phyloP scores from a whole-genome alignment of 176 grass and related monocot species.

The Carex cristatella region DNA sequence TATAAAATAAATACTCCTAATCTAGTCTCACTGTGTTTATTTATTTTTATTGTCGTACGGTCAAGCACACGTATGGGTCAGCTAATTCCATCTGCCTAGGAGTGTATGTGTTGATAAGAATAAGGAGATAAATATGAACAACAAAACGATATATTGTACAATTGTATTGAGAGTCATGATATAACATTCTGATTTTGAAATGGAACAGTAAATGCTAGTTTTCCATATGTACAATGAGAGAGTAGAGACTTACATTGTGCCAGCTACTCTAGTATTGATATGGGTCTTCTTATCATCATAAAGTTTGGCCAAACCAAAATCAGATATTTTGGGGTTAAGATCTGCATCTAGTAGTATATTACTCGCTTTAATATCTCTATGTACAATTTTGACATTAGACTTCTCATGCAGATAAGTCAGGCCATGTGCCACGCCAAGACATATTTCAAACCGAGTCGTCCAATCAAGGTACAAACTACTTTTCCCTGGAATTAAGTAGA shows the following conservation, averaged over 20 bases:
- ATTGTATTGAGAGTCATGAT: neutral
- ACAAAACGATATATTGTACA: neutral
- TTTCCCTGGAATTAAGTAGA: constrained; percentile 16
- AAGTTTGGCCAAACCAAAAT: constrained; percentile 46
- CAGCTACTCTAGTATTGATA: constrained; percentile 40
- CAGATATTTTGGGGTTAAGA: constrained; percentile 48
- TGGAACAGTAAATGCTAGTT: neutral
- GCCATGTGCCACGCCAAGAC: constrained; percentile 35
- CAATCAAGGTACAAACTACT: constrained; percentile 33
- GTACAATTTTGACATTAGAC: constrained; percentile 40
- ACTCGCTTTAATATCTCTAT: constrained; percentile 82
- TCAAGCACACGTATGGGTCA: neutral
- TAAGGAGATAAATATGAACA: neutral
- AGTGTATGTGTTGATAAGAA: neutral
- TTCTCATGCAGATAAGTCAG: constrained; percentile 38
- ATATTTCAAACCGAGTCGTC: constrained; percentile 39
- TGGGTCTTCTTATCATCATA: constrained; percentile 49
- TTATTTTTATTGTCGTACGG: neutral
- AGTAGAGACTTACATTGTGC: constrained; percentile 39
- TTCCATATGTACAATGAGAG: neutral
- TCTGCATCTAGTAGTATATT: constrained; percentile 55
- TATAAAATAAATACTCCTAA: neutral
- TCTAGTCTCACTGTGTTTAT: neutral
- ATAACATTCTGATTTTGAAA: neutral
- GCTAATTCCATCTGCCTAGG: neutral